Evolutionary conservation across 495 filamentous ascomycete species (phyloP).

Genomic region (Penicillium riverlandense): DNA sequence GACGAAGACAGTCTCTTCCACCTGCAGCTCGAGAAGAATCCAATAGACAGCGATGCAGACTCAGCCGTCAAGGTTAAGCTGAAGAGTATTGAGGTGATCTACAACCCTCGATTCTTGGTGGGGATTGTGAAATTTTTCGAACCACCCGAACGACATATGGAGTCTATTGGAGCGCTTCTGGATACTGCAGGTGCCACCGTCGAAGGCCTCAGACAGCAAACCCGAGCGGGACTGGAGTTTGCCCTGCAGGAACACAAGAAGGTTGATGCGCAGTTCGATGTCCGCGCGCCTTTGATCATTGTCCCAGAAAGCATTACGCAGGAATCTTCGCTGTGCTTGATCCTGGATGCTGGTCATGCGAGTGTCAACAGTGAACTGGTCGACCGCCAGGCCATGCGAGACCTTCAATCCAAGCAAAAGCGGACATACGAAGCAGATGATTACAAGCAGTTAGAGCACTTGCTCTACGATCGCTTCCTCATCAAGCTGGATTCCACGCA

Average conservation of each 20-base stretch:
- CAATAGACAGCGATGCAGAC: conserved; percentile 85
- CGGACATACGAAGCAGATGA: conserved; percentile 85
- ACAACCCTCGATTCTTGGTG: conserved; percentile 87
- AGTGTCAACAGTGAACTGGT: conserved; percentile 90
- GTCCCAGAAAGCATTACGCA: conserved; percentile 86
- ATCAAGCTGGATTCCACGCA: conserved; percentile 91
- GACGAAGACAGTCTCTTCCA: conserved; percentile 80
- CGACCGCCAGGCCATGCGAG: conserved; percentile 77
- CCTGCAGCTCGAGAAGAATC: conserved; percentile 87
- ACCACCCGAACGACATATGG: conserved; percentile 94
- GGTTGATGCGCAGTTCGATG: conserved; percentile 88
- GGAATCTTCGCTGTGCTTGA: conserved; percentile 74
- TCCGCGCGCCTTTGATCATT: conserved; percentile 93
- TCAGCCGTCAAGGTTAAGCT: conserved; percentile 83
- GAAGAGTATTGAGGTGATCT: conserved; percentile 93
- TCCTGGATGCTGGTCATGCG: conserved; percentile 92
- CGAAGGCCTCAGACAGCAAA: conserved; percentile 89
- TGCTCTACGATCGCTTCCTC: conserved; percentile 94
- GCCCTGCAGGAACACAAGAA: conserved; percentile 97
- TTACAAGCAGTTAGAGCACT: conserved; percentile 71
- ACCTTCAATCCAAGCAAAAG: conserved; percentile 85
- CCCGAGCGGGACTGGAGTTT: conserved; percentile 89
- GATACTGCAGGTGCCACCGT: conserved; percentile 93
- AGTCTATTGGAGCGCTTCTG: conserved; percentile 89
- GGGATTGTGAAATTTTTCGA: conserved; percentile 91